Evolutionary conservation across 768 basidiomycete species (phyloP).

Genomic region (Phlebiopsis flavidoalba): DNA sequence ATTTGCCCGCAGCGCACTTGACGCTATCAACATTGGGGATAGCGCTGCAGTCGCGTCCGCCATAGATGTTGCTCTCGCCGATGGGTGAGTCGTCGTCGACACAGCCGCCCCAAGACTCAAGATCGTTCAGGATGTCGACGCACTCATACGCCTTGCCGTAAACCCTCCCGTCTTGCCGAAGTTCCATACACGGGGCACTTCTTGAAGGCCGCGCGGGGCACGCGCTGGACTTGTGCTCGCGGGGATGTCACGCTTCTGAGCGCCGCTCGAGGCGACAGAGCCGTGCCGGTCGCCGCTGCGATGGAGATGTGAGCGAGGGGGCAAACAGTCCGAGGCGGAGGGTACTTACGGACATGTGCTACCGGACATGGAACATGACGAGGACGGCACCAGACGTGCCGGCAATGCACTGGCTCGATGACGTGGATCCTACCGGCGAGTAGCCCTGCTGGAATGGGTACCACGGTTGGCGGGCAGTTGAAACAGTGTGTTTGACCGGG

Average conservation of each 20-base stretch:
- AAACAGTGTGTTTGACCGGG: slow-evolving; percentile 17
- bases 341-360: slow-evolving; percentile 15
- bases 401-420: slow-evolving; percentile 9
- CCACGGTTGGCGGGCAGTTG: slow-evolving; percentile 15
- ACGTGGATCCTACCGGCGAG: slow-evolving; percentile 12
- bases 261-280: slow-evolving; percentile 6
- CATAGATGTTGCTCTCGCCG: slow-evolving; percentile 20
- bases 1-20: slow-evolving; percentile 29
- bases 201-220: background rate
- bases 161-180: background rate
- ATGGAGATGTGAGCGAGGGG: background rate
- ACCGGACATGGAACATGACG: slow-evolving; percentile 7
- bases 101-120: slow-evolving; percentile 23
- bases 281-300: slow-evolving; percentile 6
- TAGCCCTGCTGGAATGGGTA: slow-evolving; percentile 5
- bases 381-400: slow-evolving; percentile 8
- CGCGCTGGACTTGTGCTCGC: background rate
- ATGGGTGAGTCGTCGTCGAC: slow-evolving; percentile 15
- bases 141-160: slow-evolving; percentile 14
- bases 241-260: background rate
- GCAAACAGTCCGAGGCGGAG: background rate
- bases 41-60: slow-evolving; percentile 40
- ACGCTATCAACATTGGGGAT: slow-evolving; percentile 37
- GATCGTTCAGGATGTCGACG: slow-evolving; percentile 17
- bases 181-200: slow-evolving; percentile 10